A percentile compares a stretch with the other conserved stretches of the same genome.
Evolutionary conservation across 371 early-diverging fungal species (phyloP).

Genomic region (Circinella minor): DNA sequence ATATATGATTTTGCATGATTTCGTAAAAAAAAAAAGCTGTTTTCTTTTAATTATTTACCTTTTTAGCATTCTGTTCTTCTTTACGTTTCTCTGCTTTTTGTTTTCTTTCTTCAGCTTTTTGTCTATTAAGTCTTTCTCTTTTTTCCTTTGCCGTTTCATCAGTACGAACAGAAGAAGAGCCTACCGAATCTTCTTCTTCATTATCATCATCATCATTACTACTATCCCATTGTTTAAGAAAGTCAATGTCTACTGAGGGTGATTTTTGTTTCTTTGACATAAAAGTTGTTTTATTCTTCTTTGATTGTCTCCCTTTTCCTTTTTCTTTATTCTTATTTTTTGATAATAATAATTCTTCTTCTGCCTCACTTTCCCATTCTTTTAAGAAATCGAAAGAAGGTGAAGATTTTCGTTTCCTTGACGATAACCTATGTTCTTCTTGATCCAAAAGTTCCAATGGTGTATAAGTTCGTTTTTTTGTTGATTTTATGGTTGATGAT

Average conservation of each 20-base stretch:
- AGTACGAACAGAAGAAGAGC: neutral
- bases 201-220: slow-evolving; percentile 6
- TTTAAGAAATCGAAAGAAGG: slow-evolving; percentile 10
- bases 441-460: no score
- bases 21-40: neutral
- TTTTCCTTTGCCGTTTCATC: slow-evolving; percentile 6
- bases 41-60: slow-evolving; percentile 21
- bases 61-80: slow-evolving; percentile 11
- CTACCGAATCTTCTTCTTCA: neutral
- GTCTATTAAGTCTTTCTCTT: neutral
- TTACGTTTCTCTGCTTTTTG: slow-evolving; percentile 28
- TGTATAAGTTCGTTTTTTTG: no score
- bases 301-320: neutral
- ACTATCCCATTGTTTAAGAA: neutral
- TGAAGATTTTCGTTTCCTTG: neutral
- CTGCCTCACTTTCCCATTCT: slow-evolving; percentile 18
- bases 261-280: neutral
- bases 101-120: neutral
- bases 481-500: no score
- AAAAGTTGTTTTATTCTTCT: neutral
- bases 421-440: no score
- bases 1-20: no score
- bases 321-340: neutral
- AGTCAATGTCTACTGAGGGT: neutral
- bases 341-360: neutral